Evolutionary conservation across 768 basidiomycete species (phyloP), one percentile per base, ranked within the genome.

Genomic region (Psilocybe subaeruginosa): DNA sequence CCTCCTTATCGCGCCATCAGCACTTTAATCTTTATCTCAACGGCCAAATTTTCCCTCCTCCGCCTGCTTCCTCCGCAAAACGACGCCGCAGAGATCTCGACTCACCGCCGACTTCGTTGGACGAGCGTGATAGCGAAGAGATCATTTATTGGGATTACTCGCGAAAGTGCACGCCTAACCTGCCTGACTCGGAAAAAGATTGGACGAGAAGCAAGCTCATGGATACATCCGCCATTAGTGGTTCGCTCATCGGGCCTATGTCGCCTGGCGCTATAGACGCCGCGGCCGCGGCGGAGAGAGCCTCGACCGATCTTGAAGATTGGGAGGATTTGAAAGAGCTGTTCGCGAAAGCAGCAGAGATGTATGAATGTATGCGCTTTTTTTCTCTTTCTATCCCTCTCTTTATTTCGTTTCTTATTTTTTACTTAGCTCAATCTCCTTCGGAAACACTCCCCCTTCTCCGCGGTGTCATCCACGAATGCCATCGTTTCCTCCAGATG

Each of bases 311-410:
- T 53, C 64, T 76, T 51, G 82, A 84, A 56, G 88, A 89, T 67
- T 90, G 89, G 89, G 80, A 85, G 56, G 83, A 85, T 70, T 74
- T 90, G 47, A 89, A 89, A 70, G 85, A 86, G 59, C 76, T 89
- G 8, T 88, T 87, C 68, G 73, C 76, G 0, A 78, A 79, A 53
- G 86, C 87, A 17, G 77, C 80, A 3, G 83, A 87, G 62, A 77
- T 80, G 59, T 88, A 85, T 64, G 87, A 90, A 63, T 75, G 87
- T 87, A 68, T 63, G 82, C 77, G 6, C 35, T 35, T 49, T 54
- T 19, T 45, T 27, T 46, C 11, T 43, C 59, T 29, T 37, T 41
- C 37, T 11, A 50, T 47, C 33, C 30, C 6, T 35, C 39, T 45
- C 6, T 39, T 29, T 19, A 54, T 39, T 16, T 45, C n/a, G 11